Conservation (phyloP, 164 flowering plant species). For the Paratinospora sagittata region DNA sequence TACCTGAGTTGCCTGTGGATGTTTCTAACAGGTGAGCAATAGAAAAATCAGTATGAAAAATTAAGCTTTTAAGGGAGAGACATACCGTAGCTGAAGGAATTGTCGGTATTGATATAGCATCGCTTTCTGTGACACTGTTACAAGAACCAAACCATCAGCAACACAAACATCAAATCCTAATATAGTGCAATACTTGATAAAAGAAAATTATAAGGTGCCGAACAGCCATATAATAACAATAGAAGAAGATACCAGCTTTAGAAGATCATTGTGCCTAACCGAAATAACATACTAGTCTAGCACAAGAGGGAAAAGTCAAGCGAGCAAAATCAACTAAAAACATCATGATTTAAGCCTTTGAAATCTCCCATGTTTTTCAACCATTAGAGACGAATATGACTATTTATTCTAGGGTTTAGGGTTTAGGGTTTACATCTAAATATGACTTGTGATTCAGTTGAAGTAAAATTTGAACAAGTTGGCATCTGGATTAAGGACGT, state of each 20-base stretch:
- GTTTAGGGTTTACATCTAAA: not conserved
- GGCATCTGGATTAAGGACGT: not conserved
- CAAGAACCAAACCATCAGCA: not conserved
- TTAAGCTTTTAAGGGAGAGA: not conserved
- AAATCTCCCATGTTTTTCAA: not conserved
- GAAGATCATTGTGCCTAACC: not conserved
- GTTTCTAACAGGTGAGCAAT: not conserved
- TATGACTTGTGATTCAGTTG: not conserved
- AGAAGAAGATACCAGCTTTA: not conserved
- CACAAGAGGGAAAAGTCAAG: not conserved
- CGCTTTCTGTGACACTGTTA: not conserved
- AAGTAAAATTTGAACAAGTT: not conserved
- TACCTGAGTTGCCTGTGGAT: not conserved
- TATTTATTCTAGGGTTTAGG: not conserved
- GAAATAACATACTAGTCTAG: not conserved
- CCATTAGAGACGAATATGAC: not conserved
- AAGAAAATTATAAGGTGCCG: not conserved
- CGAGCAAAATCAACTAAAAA: not conserved
- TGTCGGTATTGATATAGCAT: not conserved
- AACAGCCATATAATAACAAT: not conserved
- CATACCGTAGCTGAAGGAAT: constrained; percentile 1
- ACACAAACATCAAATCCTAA: constrained; percentile 1
- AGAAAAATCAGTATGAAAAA: not conserved
- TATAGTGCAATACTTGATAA: not conserved
- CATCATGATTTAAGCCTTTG: not conserved